Conservation (phyloP, 345 rosid genomes). For the Eucalyptus globulus region DNA sequence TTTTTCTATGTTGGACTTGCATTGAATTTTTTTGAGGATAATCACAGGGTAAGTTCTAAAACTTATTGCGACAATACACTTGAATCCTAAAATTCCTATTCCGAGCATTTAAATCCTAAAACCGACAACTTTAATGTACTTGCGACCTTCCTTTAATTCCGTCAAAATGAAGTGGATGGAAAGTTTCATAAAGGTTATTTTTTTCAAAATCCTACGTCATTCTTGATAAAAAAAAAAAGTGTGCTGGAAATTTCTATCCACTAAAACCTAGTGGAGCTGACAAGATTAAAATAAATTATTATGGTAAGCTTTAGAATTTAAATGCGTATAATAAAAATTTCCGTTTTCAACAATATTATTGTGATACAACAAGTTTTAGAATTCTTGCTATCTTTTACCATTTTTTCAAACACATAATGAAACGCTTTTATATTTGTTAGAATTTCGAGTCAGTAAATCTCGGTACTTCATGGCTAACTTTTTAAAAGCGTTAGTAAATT, state of each 20-base stretch:
- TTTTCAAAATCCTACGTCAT: background rate
- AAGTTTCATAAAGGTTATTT: background rate
- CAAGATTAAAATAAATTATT: background rate
- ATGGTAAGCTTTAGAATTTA: background rate
- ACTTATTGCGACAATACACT: no score
- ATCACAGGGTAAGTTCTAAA: background rate
- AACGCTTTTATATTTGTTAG: background rate
- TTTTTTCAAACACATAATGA: background rate
- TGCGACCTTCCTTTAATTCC: background rate
- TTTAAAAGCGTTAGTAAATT: background rate
- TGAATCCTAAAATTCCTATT: background rate
- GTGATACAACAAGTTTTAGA: background rate
- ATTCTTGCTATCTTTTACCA: background rate
- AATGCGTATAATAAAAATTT: background rate
- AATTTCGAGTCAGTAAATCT: background rate
- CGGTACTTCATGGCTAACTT: background rate
- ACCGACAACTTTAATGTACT: background rate
- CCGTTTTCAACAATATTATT: rapidly evolving
- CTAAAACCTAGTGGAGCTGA: background rate
- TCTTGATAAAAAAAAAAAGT: background rate
- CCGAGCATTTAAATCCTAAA: background rate
- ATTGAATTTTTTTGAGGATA: background rate
- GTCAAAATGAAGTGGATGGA: background rate
- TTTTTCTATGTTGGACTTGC: background rate
- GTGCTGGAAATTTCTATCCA: background rate